Percentiles rank a stretch among this genome's conserved stretches.
Evolutionary conservation across 306 rosid genomes (phyloP).

Genomic region (Prunus mume): DNA sequence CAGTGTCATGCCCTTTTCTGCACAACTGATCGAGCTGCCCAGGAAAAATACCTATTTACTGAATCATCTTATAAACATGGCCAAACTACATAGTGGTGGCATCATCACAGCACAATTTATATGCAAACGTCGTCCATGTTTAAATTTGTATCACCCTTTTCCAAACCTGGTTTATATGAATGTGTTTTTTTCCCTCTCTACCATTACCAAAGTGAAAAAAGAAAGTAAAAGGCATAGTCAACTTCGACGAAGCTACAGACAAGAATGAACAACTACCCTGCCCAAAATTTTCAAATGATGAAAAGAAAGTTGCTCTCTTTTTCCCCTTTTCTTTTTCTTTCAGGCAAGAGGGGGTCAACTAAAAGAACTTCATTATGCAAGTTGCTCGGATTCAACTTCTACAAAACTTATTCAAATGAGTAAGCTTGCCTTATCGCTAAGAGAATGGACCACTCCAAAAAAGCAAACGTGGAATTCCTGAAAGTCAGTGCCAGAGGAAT

Average conservation of each 20-base stretch:
- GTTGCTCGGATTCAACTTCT: slow-evolving; percentile 21
- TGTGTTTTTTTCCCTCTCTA: slow-evolving; percentile 11
- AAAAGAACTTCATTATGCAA: not conserved
- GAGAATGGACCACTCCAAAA: slow-evolving; percentile 27
- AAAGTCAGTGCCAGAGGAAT: slow-evolving; percentile 35
- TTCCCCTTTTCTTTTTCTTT: not conserved
- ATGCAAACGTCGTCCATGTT: not conserved
- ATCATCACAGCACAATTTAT: not conserved
- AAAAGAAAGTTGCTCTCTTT: slow-evolving; percentile 30
- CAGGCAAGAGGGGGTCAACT: slow-evolving; percentile 6
- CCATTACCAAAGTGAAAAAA: slow-evolving; percentile 20
- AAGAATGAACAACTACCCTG: slow-evolving; percentile 24
- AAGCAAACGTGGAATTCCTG: slow-evolving; percentile 34
- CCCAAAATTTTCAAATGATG: slow-evolving; percentile 24
- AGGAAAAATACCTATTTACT: too few species aligned
- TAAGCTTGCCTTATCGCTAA: not conserved
- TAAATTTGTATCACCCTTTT: not conserved
- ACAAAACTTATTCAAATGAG: slow-evolving; percentile 21
- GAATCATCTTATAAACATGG: not conserved
- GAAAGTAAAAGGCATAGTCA: slow-evolving; percentile 25
- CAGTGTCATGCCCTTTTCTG: too few species aligned
- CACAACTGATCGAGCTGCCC: too few species aligned
- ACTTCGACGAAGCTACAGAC: slow-evolving; percentile 33
- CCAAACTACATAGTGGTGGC: not conserved
- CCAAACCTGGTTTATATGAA: slow-evolving; percentile 6